Evolutionary conservation across 495 filamentous ascomycete genomes (phyloP).

Genomic region (Xanthoparmelia taractica): DNA sequence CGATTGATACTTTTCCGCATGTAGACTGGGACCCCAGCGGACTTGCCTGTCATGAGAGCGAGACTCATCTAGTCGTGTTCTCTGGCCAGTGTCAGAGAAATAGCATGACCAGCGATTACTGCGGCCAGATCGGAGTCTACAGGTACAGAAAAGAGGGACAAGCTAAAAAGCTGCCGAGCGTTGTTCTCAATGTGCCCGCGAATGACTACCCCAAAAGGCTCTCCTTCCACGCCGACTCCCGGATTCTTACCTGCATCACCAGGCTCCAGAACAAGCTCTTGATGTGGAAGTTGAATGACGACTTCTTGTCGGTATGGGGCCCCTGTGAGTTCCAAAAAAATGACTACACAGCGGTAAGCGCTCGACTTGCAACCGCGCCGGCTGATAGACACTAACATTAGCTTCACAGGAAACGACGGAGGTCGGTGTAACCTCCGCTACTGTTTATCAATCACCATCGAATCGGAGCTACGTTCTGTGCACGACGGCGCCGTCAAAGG

Average conservation of each 20-base stretch:
- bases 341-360: constrained; percentile 14
- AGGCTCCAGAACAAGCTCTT: constrained; percentile 9
- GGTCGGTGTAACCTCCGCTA: constrained; percentile 21
- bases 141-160: not conserved
- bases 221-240: not conserved
- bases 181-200: not conserved
- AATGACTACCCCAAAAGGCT: constrained; percentile 14
- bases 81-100: constrained; percentile 7
- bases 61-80: constrained; percentile 1
- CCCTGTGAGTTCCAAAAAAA: constrained; percentile 10
- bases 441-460: constrained; percentile 14
- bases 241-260: constrained; percentile 16
- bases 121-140: not conserved
- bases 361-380: not conserved
- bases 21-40: constrained; percentile 13
- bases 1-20: not conserved
- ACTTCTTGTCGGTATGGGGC: not conserved
- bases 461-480: constrained; percentile 15
- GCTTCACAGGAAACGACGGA: constrained; percentile 14
- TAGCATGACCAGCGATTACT: not conserved
- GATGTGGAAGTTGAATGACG: constrained; percentile 11
- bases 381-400: not conserved
- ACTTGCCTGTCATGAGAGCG: constrained; percentile 10
- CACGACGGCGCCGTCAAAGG: constrained; percentile 20
- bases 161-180: not conserved